phyloP scores from a whole-genome alignment of 148 eudicot genomes.

The Dianthus caryophyllus region DNA sequence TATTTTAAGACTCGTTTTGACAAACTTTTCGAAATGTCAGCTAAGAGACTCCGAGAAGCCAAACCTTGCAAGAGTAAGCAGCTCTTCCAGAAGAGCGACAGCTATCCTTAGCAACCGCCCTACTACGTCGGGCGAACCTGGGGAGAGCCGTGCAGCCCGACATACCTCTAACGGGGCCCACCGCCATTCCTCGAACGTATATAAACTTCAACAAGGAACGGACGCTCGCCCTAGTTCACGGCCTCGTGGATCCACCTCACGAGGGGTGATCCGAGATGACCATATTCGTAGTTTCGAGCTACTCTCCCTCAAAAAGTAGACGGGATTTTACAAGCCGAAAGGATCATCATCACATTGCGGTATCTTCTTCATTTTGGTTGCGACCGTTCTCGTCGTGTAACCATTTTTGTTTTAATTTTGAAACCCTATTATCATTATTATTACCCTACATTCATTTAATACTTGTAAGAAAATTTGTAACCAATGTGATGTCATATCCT shows the following conservation, averaged over 20 bases:
- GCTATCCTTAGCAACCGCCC: slow-evolving; percentile 47
- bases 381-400: background rate
- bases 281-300: slow-evolving; percentile 85
- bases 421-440: background rate
- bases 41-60: slow-evolving; percentile 59
- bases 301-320: slow-evolving; percentile 70
- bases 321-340: background rate
- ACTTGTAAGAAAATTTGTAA: background rate
- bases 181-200: slow-evolving; percentile 44
- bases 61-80: slow-evolving; percentile 46
- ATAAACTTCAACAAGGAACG: slow-evolving; percentile 44
- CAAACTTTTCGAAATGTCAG: slow-evolving; percentile 21
- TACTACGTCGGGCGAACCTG: slow-evolving; percentile 44
- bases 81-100: slow-evolving; percentile 65
- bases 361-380: background rate
- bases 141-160: slow-evolving; percentile 39
- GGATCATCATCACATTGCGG: background rate
- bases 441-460: background rate
- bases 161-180: slow-evolving; percentile 41
- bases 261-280: slow-evolving; percentile 64
- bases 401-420: background rate
- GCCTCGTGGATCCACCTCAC: slow-evolving; percentile 46
- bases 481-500: background rate
- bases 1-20: background rate
- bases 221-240: slow-evolving; percentile 51